Percentiles rank a stretch among this genome's conserved stretches.
These are phyloP conservation scores for Trichoderma sp. DNA, from an alignment of 2,329 filamentous ascomycete genomes.

Conservation along the genomic window DNA sequence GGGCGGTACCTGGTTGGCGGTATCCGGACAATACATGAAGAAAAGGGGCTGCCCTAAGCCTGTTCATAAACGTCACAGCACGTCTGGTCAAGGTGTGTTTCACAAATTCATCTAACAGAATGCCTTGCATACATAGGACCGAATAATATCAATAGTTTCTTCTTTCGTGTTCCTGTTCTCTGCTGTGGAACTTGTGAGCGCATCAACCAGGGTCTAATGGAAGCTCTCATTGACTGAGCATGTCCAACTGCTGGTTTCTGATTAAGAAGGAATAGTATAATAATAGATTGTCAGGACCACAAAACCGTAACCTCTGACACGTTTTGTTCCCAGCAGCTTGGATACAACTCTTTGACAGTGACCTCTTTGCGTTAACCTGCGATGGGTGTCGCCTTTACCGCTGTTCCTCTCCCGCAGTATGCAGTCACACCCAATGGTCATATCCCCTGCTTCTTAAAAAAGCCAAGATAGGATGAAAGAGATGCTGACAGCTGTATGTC, in stretches of 20 bases:
- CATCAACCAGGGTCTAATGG: not conserved
- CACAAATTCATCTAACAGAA: not conserved
- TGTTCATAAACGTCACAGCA: conserved; percentile 19
- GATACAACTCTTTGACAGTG: not conserved
- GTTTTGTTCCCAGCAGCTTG: not conserved
- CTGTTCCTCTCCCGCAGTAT: not conserved
- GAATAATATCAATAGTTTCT: conserved; percentile 18
- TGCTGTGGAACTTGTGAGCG: conserved; percentile 16
- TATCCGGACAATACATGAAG: not conserved
- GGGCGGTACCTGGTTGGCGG: not conserved
- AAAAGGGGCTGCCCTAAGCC: not conserved
- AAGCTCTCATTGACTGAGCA: not conserved
- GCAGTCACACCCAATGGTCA: conserved; percentile 1
- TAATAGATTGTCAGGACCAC: not conserved
- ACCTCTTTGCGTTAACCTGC: not conserved
- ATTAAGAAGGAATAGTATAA: not conserved
- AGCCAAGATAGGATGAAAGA: conserved; percentile 15
- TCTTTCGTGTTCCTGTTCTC: conserved; percentile 2
- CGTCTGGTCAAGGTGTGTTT: conserved; percentile 19
- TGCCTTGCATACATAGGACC: conserved; percentile 15
- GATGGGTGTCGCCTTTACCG: not conserved
- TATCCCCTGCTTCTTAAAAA: not conserved
- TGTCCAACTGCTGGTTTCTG: not conserved
- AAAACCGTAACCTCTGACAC: not conserved
- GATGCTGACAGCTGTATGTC: conserved; percentile 26